Evolutionary conservation across 441 rosid genomes (phyloP), one percentile per base, ranked within the genome.

Genomic region (Erodium trifolium): DNA sequence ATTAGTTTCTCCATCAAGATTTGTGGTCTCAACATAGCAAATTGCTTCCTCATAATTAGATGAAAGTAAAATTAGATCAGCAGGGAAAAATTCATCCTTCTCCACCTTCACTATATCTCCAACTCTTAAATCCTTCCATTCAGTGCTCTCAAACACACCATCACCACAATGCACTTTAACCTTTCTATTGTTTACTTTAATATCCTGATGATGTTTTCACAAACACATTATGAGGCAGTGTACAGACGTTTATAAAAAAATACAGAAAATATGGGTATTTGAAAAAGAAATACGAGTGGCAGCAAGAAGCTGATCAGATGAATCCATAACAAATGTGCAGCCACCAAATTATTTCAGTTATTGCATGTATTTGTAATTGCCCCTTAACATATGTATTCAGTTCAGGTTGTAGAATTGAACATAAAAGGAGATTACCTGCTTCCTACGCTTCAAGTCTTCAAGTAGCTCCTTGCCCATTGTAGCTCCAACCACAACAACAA

Each of bases 1-100:
- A 71, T 91, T 93, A 47, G 99, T 93, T 79, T 93, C 99, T 47
- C 99, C 99, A 57, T 93, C 99, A 64, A 93, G 92, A 69, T 93
- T 93, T 78, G 73, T 93, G 39, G 97, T 93, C 81, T 93, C 99
- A 47, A 93, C 99, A 69, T 93, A 93, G 91, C 99, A 93, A 68
- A 88, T 84, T 74, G 90, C 90, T 59, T 93, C 97, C 19, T 84
- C 96, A 37, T 87, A 87, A 79, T 85, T 86, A n/a, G 99, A 93
- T 3, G 99, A 86, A 49, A 93, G 90, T 43, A 93, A 77, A 73
- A 93, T 82, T 49, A 93, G 93, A 73, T 93, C 99, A 19, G 97
- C 96, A 6, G 99, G 99, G 68, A 91, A 93, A 75, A 83, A 91
- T 39, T 88, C 93, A 73, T 93, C 96, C 79, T 87, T 91, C 69